phyloP scores from a whole-genome alignment of 2,329 filamentous ascomycete species.

The Aspergillus carbonarius region DNA sequence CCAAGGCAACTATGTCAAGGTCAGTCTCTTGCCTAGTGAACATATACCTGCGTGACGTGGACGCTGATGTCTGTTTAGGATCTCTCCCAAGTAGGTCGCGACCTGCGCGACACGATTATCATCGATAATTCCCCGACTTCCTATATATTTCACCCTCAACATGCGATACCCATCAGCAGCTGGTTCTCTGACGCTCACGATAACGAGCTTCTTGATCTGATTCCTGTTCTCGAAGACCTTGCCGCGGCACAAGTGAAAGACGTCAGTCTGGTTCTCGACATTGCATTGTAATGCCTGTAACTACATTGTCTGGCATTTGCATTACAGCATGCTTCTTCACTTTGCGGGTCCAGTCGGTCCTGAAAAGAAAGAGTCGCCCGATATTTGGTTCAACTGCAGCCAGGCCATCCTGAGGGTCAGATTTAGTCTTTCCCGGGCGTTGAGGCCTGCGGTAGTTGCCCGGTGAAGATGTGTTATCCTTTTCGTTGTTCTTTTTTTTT shows the following conservation, averaged over 20 bases:
- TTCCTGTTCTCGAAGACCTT: conserved; percentile 96
- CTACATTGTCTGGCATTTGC: conserved; percentile 30
- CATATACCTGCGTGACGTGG: background rate
- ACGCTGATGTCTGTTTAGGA: conserved; percentile 55
- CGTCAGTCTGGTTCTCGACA: conserved; percentile 96
- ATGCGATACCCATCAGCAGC: conserved; percentile 98
- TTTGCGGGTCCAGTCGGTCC: conserved; percentile 12
- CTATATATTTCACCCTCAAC: conserved; percentile 99
- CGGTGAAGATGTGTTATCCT: conserved; percentile 1
- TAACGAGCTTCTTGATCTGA: conserved; percentile 95
- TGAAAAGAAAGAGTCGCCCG: conserved; percentile 11
- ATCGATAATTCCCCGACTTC: conserved; percentile 99
- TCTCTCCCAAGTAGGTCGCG: conserved; percentile 91
- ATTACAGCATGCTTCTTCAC: conserved; percentile 26
- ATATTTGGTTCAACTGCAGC: background rate
- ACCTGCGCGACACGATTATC: conserved; percentile 96
- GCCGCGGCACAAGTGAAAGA: conserved; percentile 85
- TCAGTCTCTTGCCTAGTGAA: conserved; percentile 21
- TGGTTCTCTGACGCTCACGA: conserved; percentile 99
- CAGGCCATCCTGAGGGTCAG: background rate
- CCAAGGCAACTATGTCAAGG: conserved; percentile 98
- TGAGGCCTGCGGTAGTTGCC: background rate
- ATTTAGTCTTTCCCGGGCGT: background rate
- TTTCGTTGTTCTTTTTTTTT: conserved; percentile 5
- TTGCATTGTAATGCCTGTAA: conserved; percentile 58